Evolutionary conservation across 192 early-diverging fungal species (phyloP), one percentile per base, ranked within the genome.

Genomic region (Jimgerdemannia flammicorona): DNA sequence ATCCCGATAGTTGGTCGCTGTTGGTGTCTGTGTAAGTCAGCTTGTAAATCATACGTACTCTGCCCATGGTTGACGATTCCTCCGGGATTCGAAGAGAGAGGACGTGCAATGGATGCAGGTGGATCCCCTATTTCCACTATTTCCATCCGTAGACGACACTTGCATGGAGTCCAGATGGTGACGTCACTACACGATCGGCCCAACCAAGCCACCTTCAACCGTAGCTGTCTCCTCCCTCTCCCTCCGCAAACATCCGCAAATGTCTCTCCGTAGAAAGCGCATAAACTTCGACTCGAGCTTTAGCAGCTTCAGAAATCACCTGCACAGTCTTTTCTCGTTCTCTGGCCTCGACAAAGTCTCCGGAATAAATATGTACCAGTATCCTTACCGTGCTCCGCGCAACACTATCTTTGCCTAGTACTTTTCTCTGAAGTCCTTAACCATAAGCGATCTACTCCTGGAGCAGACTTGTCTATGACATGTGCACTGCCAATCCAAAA

Each of bases 301-400:
- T 65, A 68, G 72, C 14, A 81, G 86, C 43, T 78, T 90, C 66
- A 75, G 81, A 66, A 71, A 76, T 49, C 79, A 87, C 71, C 74
- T 90, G 20, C 79, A 84, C 68, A 85, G 78, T 69, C 82, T 90
- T 77, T 88, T 84, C 77, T 83, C 85, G 39, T 87, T 88, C 67
- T 76, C 86, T 63, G 82, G 84, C n/a, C 79, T 82, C 43, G 73
- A 76, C 69, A 71, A 73, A 67, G 85, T 89, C 44, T 87, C 84
- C 40, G 90, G 89, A 68, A 90, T 92, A 86, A 87, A 89, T 43
- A 92, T 93, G 84, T 91, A 87, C 70, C 92, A 95, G 89, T 90
- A 90, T 69, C 80, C 81, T 44, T 9, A 20, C 11, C 65, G 19
- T 42, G 42, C 17, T 66, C 40, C 40, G 41, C 44, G 44, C 66